Evolutionary conservation across 768 basidiomycete species (phyloP).

Genomic region (Thelephora aurantiotincta): DNA sequence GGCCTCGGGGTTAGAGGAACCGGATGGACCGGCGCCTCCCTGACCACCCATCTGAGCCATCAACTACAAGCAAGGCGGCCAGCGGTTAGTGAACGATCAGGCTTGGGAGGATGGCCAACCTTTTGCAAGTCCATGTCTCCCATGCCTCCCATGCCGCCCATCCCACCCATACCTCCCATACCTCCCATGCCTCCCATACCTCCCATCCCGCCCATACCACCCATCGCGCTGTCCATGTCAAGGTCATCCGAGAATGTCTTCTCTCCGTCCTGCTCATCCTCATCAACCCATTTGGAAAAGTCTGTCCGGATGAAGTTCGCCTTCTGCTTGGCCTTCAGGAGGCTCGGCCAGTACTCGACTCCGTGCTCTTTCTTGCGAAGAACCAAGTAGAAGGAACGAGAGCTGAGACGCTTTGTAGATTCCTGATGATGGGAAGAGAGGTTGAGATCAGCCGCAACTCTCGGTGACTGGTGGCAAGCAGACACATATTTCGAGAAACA

Average conservation of each 20-base stretch:
- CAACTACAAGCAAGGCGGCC: conserved; percentile 19
- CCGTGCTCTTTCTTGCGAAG: conserved; percentile 72
- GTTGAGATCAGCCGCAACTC: not conserved
- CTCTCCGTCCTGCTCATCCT: conserved; percentile 84
- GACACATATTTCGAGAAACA: not conserved
- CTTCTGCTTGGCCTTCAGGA: conserved; percentile 80
- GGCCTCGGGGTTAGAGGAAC: conserved; percentile 12
- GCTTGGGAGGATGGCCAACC: conserved; percentile 22
- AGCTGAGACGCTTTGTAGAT: conserved; percentile 44
- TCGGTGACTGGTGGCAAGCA: not conserved
- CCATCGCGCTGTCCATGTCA: conserved; percentile 19
- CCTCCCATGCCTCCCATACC: conserved; percentile 25
- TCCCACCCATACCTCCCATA: conserved; percentile 35
- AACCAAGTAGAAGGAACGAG: conserved; percentile 51
- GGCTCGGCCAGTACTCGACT: conserved; percentile 81
- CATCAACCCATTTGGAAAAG: conserved; percentile 92
- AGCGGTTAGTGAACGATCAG: not conserved
- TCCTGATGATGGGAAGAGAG: conserved; percentile 23
- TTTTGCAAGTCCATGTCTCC: conserved; percentile 34
- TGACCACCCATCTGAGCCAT: conserved; percentile 22
- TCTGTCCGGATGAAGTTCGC: conserved; percentile 85
- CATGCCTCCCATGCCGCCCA: conserved; percentile 43
- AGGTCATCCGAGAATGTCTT: conserved; percentile 30
- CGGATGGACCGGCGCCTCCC: conserved; percentile 11
- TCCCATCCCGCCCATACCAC: conserved; percentile 25